Evolutionary conservation across 768 basidiomycete genomes (phyloP).

Genomic region (Suillus luteus): DNA sequence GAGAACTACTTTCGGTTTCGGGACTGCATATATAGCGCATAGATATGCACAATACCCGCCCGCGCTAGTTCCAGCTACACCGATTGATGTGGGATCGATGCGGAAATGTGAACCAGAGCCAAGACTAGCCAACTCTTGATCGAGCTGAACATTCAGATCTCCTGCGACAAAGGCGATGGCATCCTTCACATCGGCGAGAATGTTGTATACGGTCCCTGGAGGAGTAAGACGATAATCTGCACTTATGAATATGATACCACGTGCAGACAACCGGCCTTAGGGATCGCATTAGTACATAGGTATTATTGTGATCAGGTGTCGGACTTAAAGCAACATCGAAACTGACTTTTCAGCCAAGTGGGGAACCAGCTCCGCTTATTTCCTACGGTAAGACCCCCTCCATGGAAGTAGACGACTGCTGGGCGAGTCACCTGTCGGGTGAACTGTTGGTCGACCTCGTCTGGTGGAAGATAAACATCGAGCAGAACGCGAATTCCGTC

Average conservation of each 20-base stretch:
- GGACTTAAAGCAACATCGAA: neutral
- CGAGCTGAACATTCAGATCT: slow-evolving; percentile 21
- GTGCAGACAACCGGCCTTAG: slow-evolving; percentile 46
- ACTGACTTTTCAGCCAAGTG: slow-evolving; percentile 58
- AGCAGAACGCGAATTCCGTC: slow-evolving; percentile 28
- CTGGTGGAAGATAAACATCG: slow-evolving; percentile 36
- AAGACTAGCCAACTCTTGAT: slow-evolving; percentile 5
- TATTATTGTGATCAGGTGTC: neutral
- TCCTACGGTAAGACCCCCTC: slow-evolving; percentile 64
- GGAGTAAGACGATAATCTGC: slow-evolving; percentile 63
- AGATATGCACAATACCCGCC: slow-evolving; percentile 68
- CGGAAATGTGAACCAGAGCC: slow-evolving; percentile 24
- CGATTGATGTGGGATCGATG: slow-evolving; percentile 47
- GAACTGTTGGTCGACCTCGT: neutral
- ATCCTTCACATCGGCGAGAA: slow-evolving; percentile 59
- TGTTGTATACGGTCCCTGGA: slow-evolving; percentile 53
- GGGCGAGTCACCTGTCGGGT: slow-evolving; percentile 18
- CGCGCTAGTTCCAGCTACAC: slow-evolving; percentile 58
- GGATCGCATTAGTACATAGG: neutral
- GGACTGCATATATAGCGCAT: slow-evolving; percentile 53
- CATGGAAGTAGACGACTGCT: slow-evolving; percentile 43
- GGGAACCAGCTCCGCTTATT: slow-evolving; percentile 65
- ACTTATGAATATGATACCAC: slow-evolving; percentile 60
- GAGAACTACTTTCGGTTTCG: slow-evolving; percentile 55
- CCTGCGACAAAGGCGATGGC: slow-evolving; percentile 49